phyloP scores from a whole-genome alignment of 192 early-diverging fungal genomes.

The Blastocladiella britannica region DNA sequence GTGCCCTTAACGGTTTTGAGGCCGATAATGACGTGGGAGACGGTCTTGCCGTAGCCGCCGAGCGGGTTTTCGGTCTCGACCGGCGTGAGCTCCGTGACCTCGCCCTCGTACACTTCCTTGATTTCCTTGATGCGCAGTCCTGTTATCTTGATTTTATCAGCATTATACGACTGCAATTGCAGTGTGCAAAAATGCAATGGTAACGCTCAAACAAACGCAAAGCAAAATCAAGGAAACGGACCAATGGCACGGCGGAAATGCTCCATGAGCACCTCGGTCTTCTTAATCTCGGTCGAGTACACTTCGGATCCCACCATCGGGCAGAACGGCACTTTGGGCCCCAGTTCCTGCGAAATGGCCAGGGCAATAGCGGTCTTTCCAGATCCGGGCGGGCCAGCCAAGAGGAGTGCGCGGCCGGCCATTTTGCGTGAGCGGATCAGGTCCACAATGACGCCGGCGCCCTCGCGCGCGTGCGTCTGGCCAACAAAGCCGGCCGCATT shows the following conservation, averaged over 20 bases:
- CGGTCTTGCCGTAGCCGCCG: constrained; percentile 91
- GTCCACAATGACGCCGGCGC: constrained; percentile 82
- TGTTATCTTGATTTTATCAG: constrained; percentile 5
- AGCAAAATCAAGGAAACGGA: constrained; percentile 5
- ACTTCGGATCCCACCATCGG: constrained; percentile 98
- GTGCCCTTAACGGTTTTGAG: constrained; percentile 96
- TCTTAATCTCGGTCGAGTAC: constrained; percentile 93
- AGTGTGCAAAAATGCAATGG: not conserved
- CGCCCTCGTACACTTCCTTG: constrained; percentile 98
- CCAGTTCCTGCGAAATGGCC: constrained; percentile 89
- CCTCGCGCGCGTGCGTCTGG: constrained; percentile 90
- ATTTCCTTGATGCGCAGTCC: constrained; percentile 92
- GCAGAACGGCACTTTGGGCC: constrained; percentile 95
- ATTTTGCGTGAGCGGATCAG: constrained; percentile 88
- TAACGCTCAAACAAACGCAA: not conserved
- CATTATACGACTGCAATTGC: not conserved
- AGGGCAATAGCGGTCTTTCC: constrained; percentile 97
- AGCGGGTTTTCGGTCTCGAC: constrained; percentile 96
- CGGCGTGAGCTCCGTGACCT: constrained; percentile 89
- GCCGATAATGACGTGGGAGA: constrained; percentile 87
- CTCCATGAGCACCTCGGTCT: constrained; percentile 99
- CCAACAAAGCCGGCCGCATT: constrained; percentile 92
- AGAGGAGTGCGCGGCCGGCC: constrained; percentile 83
- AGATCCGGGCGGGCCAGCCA: constrained; percentile 90
- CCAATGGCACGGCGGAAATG: constrained; percentile 93